Evolutionary conservation across 1,139 yeast genomes (phyloP).

Genomic region (Zygoascus sp.): DNA sequence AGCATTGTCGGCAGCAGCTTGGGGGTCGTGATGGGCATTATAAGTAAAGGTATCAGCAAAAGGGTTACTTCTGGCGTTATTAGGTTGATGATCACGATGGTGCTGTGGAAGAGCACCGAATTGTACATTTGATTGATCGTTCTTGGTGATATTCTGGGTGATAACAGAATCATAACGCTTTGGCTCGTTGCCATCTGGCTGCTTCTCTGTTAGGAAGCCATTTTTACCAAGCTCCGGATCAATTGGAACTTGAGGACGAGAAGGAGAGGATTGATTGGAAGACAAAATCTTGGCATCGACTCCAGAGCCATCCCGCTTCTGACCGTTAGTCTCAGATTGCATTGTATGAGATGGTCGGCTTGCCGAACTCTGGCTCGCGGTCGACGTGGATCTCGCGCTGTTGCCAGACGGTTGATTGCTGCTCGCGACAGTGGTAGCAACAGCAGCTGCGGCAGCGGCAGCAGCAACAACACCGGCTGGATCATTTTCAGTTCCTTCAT

Average conservation of each 20-base stretch:
- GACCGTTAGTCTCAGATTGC: background rate
- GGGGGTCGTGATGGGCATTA: constrained; percentile 7
- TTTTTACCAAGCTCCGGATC: constrained; percentile 10
- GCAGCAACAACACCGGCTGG: background rate
- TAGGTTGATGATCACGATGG: background rate
- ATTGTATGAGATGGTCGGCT: background rate
- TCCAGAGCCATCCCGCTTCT: background rate
- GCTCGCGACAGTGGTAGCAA: constrained; percentile 1
- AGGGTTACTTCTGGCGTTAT: background rate
- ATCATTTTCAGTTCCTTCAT: background rate
- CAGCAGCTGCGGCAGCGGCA: no score
- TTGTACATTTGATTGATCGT: constrained; percentile 2
- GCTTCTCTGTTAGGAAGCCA: constrained; percentile 1
- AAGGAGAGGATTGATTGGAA: background rate
- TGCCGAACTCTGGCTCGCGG: background rate
- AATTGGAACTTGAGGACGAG: constrained; percentile 4
- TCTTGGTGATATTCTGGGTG: background rate
- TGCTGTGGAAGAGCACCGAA: constrained; percentile 1
- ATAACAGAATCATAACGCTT: background rate
- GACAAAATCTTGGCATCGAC: background rate
- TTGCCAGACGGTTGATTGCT: background rate
- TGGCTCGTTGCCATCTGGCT: background rate
- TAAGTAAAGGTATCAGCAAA: constrained; percentile 1
- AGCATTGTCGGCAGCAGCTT: constrained; percentile 6
- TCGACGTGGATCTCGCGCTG: background rate